phyloP scores from a whole-genome alignment of 495 filamentous ascomycete genomes.

The Bacidia gigantensis region DNA sequence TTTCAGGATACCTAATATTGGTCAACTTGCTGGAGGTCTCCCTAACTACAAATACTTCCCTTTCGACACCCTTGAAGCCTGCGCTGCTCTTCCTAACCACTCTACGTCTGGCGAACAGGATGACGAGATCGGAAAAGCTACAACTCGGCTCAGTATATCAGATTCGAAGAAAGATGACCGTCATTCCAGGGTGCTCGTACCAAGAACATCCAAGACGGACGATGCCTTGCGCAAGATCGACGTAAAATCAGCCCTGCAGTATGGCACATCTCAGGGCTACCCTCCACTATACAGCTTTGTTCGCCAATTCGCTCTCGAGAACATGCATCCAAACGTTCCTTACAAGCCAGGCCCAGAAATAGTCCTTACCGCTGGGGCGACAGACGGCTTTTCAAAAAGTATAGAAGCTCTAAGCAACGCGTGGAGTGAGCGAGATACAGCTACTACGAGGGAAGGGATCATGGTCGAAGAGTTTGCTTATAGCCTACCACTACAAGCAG shows the following conservation, averaged over 20 bases:
- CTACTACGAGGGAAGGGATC: slow-evolving; percentile 53
- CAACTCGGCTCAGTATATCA: slow-evolving; percentile 20
- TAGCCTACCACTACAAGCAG: slow-evolving; percentile 55
- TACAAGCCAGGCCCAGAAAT: slow-evolving; percentile 66
- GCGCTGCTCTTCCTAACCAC: slow-evolving; percentile 55
- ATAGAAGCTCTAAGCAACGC: slow-evolving; percentile 57
- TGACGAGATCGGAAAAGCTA: too few relatives aligned
- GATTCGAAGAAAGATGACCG: slow-evolving; percentile 8
- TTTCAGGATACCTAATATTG: slow-evolving; percentile 65
- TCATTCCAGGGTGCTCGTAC: slow-evolving; percentile 48
- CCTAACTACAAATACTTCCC: slow-evolving; percentile 75
- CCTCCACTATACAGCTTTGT: slow-evolving; percentile 61
- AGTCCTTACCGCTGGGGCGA: slow-evolving; percentile 62
- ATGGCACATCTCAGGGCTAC: slow-evolving; percentile 66
- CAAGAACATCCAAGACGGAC: slow-evolving; percentile 42
- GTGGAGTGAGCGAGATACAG: slow-evolving; percentile 55
- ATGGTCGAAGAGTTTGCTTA: slow-evolving; percentile 70
- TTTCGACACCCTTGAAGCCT: slow-evolving; percentile 80
- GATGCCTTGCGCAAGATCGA: slow-evolving; percentile 58
- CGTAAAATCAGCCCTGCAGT: slow-evolving; percentile 69
- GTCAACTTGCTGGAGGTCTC: slow-evolving; percentile 78
- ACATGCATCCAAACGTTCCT: slow-evolving; percentile 68
- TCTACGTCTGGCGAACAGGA: too few relatives aligned
- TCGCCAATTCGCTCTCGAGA: slow-evolving; percentile 58
- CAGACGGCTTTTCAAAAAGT: slow-evolving; percentile 71